Conservation (phyloP, 1,284 basidiomycete genomes). For the Moesziomyces sp. region DNA sequence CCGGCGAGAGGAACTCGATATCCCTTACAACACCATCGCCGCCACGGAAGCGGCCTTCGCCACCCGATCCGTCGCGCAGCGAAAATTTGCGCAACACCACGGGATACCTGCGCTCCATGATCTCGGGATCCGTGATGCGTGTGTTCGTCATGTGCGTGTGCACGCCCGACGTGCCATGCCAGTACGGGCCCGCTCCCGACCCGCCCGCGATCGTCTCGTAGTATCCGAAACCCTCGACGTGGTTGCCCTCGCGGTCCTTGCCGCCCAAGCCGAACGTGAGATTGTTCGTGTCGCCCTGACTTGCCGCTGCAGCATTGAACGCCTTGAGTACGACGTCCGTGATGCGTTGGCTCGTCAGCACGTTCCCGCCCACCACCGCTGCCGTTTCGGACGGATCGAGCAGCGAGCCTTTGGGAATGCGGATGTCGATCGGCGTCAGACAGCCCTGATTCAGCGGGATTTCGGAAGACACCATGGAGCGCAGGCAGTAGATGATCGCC, state of each 20-base stretch:
- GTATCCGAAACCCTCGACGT: constrained; percentile 87
- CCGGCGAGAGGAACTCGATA: constrained; percentile 81
- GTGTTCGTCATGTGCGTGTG: constrained; percentile 88
- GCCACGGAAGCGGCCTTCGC: constrained; percentile 80
- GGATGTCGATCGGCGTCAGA: constrained; percentile 76
- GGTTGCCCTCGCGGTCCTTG: constrained; percentile 81
- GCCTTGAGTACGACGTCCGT: constrained; percentile 94
- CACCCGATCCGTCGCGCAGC: constrained; percentile 80
- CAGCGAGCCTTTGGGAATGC: constrained; percentile 82
- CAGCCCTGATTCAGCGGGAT: constrained; percentile 95
- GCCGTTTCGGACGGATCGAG: constrained; percentile 81
- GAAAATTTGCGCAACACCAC: constrained; percentile 85
- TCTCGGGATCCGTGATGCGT: constrained; percentile 80
- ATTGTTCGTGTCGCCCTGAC: constrained; percentile 88
- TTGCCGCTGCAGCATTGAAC: constrained; percentile 90
- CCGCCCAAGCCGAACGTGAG: constrained; percentile 90
- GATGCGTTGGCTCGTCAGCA: constrained; percentile 89
- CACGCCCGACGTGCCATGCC: constrained; percentile 77
- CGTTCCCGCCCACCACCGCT: constrained; percentile 92
- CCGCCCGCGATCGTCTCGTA: constrained; percentile 97
- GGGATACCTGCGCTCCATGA: constrained; percentile 89
- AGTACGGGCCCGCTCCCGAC: constrained; percentile 84
- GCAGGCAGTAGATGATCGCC: constrained; percentile 92
- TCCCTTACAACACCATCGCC: constrained; percentile 89
- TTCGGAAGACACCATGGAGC: constrained; percentile 88